phyloP scores from a whole-genome alignment of 305 asterid species.

The Petunia hybrid region DNA sequence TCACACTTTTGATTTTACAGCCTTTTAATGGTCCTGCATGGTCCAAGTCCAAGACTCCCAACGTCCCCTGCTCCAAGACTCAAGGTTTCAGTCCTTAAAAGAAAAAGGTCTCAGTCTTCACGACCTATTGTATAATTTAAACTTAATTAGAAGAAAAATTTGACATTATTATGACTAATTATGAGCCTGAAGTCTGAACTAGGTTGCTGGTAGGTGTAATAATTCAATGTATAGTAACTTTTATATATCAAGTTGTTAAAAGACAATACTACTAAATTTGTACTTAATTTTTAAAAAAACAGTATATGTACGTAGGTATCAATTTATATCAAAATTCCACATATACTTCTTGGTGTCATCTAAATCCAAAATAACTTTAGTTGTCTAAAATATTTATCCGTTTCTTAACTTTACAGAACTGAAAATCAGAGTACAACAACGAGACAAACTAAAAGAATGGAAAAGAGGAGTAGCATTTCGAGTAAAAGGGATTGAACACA shows the following conservation, averaged over 20 bases:
- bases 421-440: constrained; percentile 16
- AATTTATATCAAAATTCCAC: neutral
- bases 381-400: neutral
- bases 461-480: neutral
- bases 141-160: neutral
- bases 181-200: neutral
- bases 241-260: too few relatives aligned
- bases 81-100: neutral
- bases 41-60: neutral
- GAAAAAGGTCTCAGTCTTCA: neutral
- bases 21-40: constrained; percentile 13
- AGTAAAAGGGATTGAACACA: neutral
- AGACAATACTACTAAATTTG: too few relatives aligned
- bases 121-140: neutral
- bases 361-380: neutral
- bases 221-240: too few relatives aligned
- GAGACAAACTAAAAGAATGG: constrained; percentile 3
- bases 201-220: too few relatives aligned
- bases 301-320: too few relatives aligned
- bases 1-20: constrained; percentile 13
- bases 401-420: neutral
- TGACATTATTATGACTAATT: neutral
- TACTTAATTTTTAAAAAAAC: too few relatives aligned
- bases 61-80: neutral
- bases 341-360: neutral